Conservation (phyloP, 2,329 filamentous ascomycete genomes). For the Arthrobotrys conoides region DNA sequence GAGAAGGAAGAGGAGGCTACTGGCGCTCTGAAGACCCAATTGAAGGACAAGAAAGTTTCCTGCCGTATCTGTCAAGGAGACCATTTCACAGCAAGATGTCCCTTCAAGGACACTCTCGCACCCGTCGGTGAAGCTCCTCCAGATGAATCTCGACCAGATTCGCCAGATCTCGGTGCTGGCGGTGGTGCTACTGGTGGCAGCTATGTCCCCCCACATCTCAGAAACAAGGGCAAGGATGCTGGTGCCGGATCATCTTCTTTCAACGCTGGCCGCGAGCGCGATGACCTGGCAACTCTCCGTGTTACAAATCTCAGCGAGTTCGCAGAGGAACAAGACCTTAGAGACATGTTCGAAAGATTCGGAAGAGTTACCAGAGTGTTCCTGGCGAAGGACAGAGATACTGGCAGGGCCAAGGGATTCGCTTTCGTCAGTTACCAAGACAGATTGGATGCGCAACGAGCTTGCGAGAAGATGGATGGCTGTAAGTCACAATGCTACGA, state of each 20-base stretch:
- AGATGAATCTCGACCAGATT: constrained; percentile 66
- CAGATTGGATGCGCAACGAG: constrained; percentile 87
- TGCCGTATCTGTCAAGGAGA: constrained; percentile 98
- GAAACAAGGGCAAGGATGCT: constrained; percentile 80
- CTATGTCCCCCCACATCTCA: constrained; percentile 94
- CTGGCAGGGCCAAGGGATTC: constrained; percentile 95
- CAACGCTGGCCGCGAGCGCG: constrained; percentile 77
- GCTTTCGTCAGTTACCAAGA: constrained; percentile 98
- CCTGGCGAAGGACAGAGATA: constrained; percentile 97
- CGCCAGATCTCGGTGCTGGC: constrained; percentile 68
- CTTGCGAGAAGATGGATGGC: constrained; percentile 98
- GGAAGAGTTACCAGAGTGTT: constrained; percentile 97
- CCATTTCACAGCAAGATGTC: constrained; percentile 99
- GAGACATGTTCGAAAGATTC: constrained; percentile 98
- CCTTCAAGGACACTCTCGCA: constrained; percentile 92
- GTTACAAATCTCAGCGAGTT: constrained; percentile 99
- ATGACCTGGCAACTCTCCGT: constrained; percentile 94
- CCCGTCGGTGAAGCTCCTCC: constrained; percentile 68
- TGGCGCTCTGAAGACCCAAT: constrained; percentile 81
- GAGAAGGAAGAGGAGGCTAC: constrained; percentile 82
- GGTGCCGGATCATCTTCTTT: constrained; percentile 81
- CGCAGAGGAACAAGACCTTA: constrained; percentile 94
- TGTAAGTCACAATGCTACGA: constrained; percentile 70
- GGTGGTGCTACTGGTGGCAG: constrained; percentile 71
- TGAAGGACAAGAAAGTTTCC: constrained; percentile 99